phyloP scores from a whole-genome alignment of 805 yeast genomes.

The Groenewaldozyma salmanticensis region DNA sequence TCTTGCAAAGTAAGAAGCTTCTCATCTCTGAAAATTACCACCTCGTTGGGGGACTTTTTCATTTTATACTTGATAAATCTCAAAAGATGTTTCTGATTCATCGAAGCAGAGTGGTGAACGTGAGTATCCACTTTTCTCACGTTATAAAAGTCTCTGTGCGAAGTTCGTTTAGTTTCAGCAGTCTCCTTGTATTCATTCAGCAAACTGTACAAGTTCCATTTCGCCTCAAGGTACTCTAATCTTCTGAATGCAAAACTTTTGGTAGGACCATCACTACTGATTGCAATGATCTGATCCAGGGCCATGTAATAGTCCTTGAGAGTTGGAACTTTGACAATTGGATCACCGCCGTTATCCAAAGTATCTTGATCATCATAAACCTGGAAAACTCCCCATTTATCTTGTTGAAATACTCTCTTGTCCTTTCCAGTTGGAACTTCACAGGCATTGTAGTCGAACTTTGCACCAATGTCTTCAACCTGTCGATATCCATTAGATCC shows the following conservation, averaged over 20 bases:
- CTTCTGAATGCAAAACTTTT: slow-evolving; percentile 94
- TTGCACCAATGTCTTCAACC: slow-evolving; percentile 33
- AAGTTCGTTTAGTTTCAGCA: slow-evolving; percentile 80
- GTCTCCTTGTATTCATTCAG: slow-evolving; percentile 90
- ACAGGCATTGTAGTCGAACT: slow-evolving; percentile 50
- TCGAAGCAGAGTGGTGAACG: slow-evolving; percentile 97
- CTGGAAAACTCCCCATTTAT: slow-evolving; percentile 63
- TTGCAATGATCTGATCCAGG: slow-evolving; percentile 57
- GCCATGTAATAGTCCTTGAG: slow-evolving; percentile 80
- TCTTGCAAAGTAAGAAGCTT: slow-evolving; percentile 75
- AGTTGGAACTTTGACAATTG: slow-evolving; percentile 55
- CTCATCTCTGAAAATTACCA: slow-evolving; percentile 90
- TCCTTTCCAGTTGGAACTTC: slow-evolving; percentile 43
- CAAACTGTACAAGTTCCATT: slow-evolving; percentile 85
- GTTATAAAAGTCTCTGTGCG: slow-evolving; percentile 95
- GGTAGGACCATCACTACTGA: slow-evolving; percentile 91
- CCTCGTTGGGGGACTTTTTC: slow-evolving; percentile 76
- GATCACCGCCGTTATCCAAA: slow-evolving; percentile 21
- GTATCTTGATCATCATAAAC: slow-evolving; percentile 34
- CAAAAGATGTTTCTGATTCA: slow-evolving; percentile 94
- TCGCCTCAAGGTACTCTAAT: slow-evolving; percentile 87
- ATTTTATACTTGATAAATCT: slow-evolving; percentile 92
- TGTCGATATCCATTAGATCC: slow-evolving; percentile 3
- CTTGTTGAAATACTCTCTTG: slow-evolving; percentile 35
- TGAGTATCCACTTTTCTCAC: slow-evolving; percentile 97